A percentile compares a stretch with the other conserved stretches of the same genome.
These are phyloP conservation scores for Lavandula angustifolia DNA, from an alignment of 257 asterid genomes.

Conservation along the genomic window DNA sequence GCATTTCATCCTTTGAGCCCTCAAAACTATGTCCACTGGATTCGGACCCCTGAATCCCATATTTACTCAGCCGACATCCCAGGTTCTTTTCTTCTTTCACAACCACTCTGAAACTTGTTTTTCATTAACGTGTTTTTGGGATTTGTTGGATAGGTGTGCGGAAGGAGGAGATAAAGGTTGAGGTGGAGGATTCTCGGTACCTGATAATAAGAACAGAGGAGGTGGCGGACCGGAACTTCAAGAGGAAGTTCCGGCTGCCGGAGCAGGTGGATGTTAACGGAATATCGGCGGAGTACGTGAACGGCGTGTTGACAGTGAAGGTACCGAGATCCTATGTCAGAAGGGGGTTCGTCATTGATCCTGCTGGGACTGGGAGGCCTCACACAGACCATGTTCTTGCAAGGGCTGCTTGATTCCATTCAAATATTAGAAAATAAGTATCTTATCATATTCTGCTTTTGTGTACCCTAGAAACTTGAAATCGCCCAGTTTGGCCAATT, in stretches of 20 bases:
- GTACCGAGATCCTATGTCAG: conserved; percentile 60
- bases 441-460: too few relatives aligned
- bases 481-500: too few relatives aligned
- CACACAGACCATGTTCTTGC: conserved; percentile 42
- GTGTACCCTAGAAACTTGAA: too few relatives aligned
- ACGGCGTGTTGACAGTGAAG: conserved; percentile 60
- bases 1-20: conserved; percentile 31
- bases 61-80: conserved; percentile 70
- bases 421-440: too few relatives aligned
- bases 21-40: conserved; percentile 65
- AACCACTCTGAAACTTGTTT: too few relatives aligned
- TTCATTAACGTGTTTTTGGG: not conserved
- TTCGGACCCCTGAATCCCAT: conserved; percentile 70
- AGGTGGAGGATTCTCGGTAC: conserved; percentile 65
- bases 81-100: conserved; percentile 36
- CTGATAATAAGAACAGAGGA: conserved; percentile 52
- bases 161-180: conserved; percentile 72
- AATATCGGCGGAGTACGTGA: conserved; percentile 61
- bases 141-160: conserved; percentile 48
- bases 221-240: conserved; percentile 47
- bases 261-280: conserved; percentile 53
- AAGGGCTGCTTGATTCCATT: conserved; percentile 59
- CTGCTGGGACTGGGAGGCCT: conserved; percentile 41
- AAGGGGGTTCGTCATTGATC: conserved; percentile 47
- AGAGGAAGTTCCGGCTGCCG: conserved; percentile 67